phyloP scores from a whole-genome alignment of 495 filamentous ascomycete species.

The Astrothelium subdiscretum region DNA sequence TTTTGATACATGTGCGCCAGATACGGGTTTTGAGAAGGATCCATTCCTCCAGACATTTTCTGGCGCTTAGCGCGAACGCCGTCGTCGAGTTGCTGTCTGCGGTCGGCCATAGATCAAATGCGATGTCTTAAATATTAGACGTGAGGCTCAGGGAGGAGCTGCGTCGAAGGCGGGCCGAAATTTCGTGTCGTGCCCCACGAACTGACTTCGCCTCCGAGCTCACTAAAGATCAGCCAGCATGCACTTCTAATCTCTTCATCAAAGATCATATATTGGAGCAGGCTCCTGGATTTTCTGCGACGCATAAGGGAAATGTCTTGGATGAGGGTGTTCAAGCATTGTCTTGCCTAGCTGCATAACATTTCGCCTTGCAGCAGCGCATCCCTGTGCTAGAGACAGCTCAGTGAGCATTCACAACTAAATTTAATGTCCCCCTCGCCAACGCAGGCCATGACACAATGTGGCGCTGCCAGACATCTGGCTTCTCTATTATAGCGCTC shows the following conservation, averaged over 20 bases:
- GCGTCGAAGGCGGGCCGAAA: no score
- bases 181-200: no score
- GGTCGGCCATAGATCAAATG: conserved; percentile 28
- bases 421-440: not conserved
- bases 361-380: not conserved
- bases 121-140: no score
- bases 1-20: conserved; percentile 76
- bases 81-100: conserved; percentile 27
- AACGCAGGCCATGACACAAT: not conserved
- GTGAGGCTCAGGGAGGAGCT: no score
- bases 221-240: no score
- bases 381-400: not conserved
- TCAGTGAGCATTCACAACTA: not conserved
- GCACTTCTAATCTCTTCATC: no score
- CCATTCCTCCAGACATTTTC: conserved; percentile 35
- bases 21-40: conserved; percentile 66
- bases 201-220: no score
- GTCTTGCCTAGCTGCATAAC: not conserved
- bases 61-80: conserved; percentile 33
- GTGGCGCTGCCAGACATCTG: not conserved
- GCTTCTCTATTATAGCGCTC: not conserved
- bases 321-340: not conserved
- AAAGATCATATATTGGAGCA: no score
- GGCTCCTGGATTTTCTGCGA: not conserved
- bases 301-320: not conserved